These are phyloP conservation scores for Colletotrichum destructivum DNA, from an alignment of 2,329 filamentous ascomycete species.

Conservation along the genomic window DNA sequence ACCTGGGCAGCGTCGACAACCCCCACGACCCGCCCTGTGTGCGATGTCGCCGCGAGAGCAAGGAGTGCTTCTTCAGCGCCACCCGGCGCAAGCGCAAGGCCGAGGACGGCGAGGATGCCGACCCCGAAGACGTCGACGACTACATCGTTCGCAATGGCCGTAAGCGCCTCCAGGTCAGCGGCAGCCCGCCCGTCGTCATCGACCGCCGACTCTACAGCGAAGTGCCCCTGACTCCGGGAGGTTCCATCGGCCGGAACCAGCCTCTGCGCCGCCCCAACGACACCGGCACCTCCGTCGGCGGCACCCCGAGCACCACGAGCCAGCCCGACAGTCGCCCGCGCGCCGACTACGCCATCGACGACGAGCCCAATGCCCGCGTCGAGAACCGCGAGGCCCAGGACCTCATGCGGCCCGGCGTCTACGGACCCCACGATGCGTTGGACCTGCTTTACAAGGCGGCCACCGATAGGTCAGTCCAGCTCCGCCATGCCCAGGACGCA, in stretches of 20 bases:
- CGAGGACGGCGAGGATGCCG: slow-evolving; percentile 68
- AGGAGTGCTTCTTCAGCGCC: slow-evolving; percentile 97
- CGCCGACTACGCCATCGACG: slow-evolving; percentile 58
- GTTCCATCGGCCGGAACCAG: slow-evolving; percentile 75
- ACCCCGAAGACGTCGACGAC: slow-evolving; percentile 67
- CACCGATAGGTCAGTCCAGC: slow-evolving; percentile 68
- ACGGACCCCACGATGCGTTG: slow-evolving; percentile 92
- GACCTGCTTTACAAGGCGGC: slow-evolving; percentile 93
- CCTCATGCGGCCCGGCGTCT: slow-evolving; percentile 81
- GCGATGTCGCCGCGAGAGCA: slow-evolving; percentile 93
- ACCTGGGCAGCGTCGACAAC: slow-evolving; percentile 86
- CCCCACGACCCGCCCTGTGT: slow-evolving; percentile 95
- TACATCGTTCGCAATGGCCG: slow-evolving; percentile 82
- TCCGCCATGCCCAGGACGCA: slow-evolving; percentile 35
- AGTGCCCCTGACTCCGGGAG: slow-evolving; percentile 76
- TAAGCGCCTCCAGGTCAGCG: slow-evolving; percentile 72
- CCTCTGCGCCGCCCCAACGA: slow-evolving; percentile 76
- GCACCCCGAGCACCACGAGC: slow-evolving; percentile 52
- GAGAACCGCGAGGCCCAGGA: slow-evolving; percentile 77
- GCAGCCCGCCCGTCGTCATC: slow-evolving; percentile 59
- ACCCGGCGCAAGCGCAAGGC: slow-evolving; percentile 93
- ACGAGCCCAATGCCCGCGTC: slow-evolving; percentile 73
- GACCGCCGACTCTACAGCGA: slow-evolving; percentile 65
- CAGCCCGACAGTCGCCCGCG: slow-evolving; percentile 47
- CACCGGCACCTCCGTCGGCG: slow-evolving; percentile 42